These are phyloP conservation scores for Xylariaceae sp. DNA, from an alignment of 2,329 filamentous ascomycete genomes.

Conservation along the genomic window DNA sequence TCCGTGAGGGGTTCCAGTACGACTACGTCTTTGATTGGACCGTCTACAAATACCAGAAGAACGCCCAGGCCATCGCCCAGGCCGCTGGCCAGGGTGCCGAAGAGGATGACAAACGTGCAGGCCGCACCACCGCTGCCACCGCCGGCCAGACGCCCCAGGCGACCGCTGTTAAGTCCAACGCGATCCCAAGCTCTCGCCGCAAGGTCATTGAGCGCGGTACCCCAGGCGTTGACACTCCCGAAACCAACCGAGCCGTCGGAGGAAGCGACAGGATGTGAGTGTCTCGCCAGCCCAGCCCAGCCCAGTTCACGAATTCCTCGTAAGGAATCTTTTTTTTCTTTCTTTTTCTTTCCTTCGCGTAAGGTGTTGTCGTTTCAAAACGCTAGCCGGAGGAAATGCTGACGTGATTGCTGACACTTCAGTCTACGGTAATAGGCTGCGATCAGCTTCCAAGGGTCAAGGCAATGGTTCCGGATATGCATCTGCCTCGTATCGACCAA, in stretches of 20 bases:
- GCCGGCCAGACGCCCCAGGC: conserved; percentile 57
- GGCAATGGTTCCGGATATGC: conserved; percentile 38
- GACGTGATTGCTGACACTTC: conserved; percentile 75
- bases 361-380: conserved; percentile 66
- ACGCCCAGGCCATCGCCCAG: conserved; percentile 88
- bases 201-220: conserved; percentile 74
- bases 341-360: conserved; percentile 68
- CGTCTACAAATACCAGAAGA: conserved; percentile 99
- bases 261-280: conserved; percentile 97
- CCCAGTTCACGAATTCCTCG: conserved; percentile 64
- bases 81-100: conserved; percentile 68
- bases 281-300: conserved; percentile 52
- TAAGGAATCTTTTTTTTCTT: conserved; percentile 69
- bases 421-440: conserved; percentile 83
- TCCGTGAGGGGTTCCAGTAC: conserved; percentile 98
- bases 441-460: conserved; percentile 72
- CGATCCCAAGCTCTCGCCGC: conserved; percentile 73
- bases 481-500: conserved; percentile 39
- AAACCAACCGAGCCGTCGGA: conserved; percentile 71
- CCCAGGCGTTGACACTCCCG: conserved; percentile 61
- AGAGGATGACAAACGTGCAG: conserved; percentile 72
- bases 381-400: conserved; percentile 72
- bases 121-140: conserved; percentile 62
- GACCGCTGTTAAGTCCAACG: conserved; percentile 65
- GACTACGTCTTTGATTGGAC: conserved; percentile 99